phyloP scores from a whole-genome alignment of 371 early-diverging fungal species.

The Syncephalastrum sp. region DNA sequence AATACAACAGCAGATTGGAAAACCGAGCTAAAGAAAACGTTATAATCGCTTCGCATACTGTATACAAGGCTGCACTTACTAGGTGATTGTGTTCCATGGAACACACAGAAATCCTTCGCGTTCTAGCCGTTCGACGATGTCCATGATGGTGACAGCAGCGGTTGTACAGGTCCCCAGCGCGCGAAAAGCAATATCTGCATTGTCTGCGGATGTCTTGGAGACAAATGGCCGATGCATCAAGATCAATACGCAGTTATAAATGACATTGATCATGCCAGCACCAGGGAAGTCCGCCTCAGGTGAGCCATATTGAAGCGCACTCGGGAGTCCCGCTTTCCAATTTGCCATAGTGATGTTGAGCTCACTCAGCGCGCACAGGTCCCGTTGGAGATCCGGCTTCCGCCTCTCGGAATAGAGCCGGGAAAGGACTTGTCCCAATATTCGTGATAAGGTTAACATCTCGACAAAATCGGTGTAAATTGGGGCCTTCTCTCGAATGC shows the following conservation, averaged over 20 bases:
- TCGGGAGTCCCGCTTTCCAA: neutral
- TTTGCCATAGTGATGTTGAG: constrained; percentile 3
- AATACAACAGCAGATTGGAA: constrained; percentile 45
- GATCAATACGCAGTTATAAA: constrained; percentile 23
- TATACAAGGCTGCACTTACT: constrained; percentile 22
- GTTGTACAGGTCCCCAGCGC: constrained; percentile 32
- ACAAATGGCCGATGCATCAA: constrained; percentile 19
- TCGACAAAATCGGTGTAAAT: constrained; percentile 25
- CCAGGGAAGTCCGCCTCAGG: neutral
- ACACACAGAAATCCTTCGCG: constrained; percentile 14
- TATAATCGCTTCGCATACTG: neutral
- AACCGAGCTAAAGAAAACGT: constrained; percentile 20
- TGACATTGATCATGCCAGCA: constrained; percentile 8
- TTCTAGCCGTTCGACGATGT: constrained; percentile 17
- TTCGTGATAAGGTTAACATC: constrained; percentile 23
- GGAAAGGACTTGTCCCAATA: constrained; percentile 30
- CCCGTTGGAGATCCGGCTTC: neutral
- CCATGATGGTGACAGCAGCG: constrained; percentile 26
- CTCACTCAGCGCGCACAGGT: no score
- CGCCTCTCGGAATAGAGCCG: constrained; percentile 22
- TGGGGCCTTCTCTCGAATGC: constrained; percentile 9
- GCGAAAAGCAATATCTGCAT: constrained; percentile 22
- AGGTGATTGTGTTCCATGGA: constrained; percentile 37
- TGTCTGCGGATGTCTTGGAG: constrained; percentile 7
- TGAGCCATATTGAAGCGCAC: neutral